These are phyloP conservation scores for Chrysanthemum seticuspe DNA, from an alignment of 129 eudicot species.

Conservation along the genomic window DNA sequence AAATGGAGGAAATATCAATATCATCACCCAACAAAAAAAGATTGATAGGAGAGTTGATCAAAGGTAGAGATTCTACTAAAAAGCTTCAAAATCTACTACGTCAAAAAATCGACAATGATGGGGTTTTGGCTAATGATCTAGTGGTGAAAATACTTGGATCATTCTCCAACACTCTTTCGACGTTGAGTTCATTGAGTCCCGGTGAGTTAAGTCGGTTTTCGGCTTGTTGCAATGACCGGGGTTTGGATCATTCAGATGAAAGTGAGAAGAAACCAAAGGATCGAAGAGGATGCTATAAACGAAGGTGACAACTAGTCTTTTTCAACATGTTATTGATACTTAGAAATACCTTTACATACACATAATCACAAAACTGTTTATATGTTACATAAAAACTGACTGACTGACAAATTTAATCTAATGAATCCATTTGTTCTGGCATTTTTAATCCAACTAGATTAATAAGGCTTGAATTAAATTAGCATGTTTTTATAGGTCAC, in stretches of 20 bases:
- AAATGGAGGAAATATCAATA: slow-evolving; percentile 23
- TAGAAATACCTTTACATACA: too few species aligned
- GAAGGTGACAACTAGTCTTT: slow-evolving; percentile 26
- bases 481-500: too few species aligned
- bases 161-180: slow-evolving; percentile 39
- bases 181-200: slow-evolving; percentile 25
- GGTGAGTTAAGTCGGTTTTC: slow-evolving; percentile 25
- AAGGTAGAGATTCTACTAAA: slow-evolving; percentile 38
- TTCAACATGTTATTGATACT: neutral
- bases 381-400: too few species aligned
- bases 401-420: too few species aligned
- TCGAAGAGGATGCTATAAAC: slow-evolving; percentile 60
- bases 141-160: slow-evolving; percentile 39
- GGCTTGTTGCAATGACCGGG: slow-evolving; percentile 26
- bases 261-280: slow-evolving; percentile 35
- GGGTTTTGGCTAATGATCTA: slow-evolving; percentile 32
- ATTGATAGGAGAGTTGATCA: slow-evolving; percentile 30
- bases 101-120: slow-evolving; percentile 17
- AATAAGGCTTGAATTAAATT: too few species aligned
- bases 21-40: slow-evolving; percentile 19
- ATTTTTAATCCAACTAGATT: too few species aligned
- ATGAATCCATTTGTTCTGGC: too few species aligned
- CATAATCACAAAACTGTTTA: too few species aligned
- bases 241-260: slow-evolving; percentile 27
- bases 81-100: slow-evolving; percentile 41